Evolutionary conservation across 2,329 filamentous ascomycete genomes (phyloP), one percentile per base, ranked within the genome.

Genomic region (Aspergillus fischeri): DNA sequence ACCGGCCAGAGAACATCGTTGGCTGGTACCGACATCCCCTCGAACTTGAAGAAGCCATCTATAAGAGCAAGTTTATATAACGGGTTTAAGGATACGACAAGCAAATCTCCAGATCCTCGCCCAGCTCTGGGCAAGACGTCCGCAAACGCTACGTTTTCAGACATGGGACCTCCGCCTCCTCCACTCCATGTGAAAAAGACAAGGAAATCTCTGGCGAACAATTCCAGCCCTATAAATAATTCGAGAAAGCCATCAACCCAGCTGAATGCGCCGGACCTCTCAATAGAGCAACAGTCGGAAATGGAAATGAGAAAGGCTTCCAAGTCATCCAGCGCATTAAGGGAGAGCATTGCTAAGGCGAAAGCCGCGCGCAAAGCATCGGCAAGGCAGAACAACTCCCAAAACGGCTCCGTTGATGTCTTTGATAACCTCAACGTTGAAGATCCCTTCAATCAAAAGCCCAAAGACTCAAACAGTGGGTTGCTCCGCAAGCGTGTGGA

Each of bases 291-390:
- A 28, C 65, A 69, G 21, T 52, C 65, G 3, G 69, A 71, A 48
- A 52, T 53, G 24, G 75, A 77, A 56, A 67, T 73, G 14, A 70
- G 73, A 38, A 82, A 78, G 57, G 72, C 73, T 0, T 75, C 78
- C 5, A 94, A 90, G 65, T 92, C 92, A 0, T 97, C 93, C 0
- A 80, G 83, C 17, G 87, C 92, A 0, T 77, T 99, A 14, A 86
- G 94, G 35, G 91, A 97, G 52, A 92, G 94, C 54, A 97, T 97
- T 61, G 91, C 92, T 41, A 93, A 92, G 66, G 93, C 94, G 0
- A 96, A 93, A 70, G 92, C 92, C 2, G 90, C 91, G 2, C 88
- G 85, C 56, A 83, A 86, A 60, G 86, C 83, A 10, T 71, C 73
- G 4, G 69, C 61, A 47, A 47, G 21, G 53, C 67, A 68, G 55